Conservation (phyloP, 2,329 filamentous ascomycete genomes). For the Exophiala dermatitidis region DNA sequence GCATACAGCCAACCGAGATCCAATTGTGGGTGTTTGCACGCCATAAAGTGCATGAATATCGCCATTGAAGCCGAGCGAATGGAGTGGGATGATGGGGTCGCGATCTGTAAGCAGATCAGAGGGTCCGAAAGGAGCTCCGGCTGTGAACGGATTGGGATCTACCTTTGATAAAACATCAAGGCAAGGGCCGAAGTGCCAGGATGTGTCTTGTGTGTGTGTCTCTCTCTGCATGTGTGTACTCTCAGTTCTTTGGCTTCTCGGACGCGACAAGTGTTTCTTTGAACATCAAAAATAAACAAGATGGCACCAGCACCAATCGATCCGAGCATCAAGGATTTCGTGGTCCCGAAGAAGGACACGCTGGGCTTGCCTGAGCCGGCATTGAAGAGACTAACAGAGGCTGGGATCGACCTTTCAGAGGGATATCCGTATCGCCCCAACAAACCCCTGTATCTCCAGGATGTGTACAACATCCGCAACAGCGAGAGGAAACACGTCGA, state of each 20-base stretch:
- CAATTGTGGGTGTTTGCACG: neutral
- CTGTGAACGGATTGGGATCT: neutral
- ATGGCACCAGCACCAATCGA: conserved; percentile 57
- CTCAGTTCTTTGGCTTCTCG: too few relatives aligned
- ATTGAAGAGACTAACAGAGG: conserved; percentile 56
- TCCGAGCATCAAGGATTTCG: conserved; percentile 56
- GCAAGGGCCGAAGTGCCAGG: neutral
- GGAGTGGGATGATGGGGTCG: neutral
- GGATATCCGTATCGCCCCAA: conserved; percentile 66
- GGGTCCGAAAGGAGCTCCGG: neutral
- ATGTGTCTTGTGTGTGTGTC: neutral
- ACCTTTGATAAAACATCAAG: neutral
- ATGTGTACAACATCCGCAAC: conserved; percentile 59
- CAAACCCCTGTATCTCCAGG: conserved; percentile 60
- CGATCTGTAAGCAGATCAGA: neutral
- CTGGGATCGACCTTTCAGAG: conserved; percentile 60
- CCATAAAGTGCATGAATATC: neutral
- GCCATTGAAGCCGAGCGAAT: neutral
- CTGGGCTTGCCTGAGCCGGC: conserved; percentile 55
- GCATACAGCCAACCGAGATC: neutral
- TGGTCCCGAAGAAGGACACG: conserved; percentile 56
- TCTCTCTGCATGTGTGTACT: neutral
- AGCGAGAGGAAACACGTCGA: conserved; percentile 52
- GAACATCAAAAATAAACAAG: neutral
- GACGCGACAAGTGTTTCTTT: too few relatives aligned